Evolutionary conservation across 306 rosid genomes (phyloP).

Genomic region (Quillaja saponaria): DNA sequence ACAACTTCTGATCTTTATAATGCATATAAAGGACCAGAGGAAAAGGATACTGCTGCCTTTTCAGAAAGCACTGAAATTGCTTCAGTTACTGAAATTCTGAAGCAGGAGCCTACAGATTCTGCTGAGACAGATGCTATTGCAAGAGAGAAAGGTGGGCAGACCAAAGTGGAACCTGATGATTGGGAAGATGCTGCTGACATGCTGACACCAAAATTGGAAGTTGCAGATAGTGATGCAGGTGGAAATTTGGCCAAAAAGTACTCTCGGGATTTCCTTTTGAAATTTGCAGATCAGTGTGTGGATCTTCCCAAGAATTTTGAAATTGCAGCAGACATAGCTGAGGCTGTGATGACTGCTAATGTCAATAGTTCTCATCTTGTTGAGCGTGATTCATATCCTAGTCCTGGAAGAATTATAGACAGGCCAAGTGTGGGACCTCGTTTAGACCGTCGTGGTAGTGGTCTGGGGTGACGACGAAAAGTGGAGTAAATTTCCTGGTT

Average conservation of each 20-base stretch:
- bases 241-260: slow-evolving; percentile 58
- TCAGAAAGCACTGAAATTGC: slow-evolving; percentile 49
- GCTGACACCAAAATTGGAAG: slow-evolving; percentile 68
- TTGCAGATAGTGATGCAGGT: slow-evolving; percentile 48
- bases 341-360: slow-evolving; percentile 39
- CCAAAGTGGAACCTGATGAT: slow-evolving; percentile 77
- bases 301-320: slow-evolving; percentile 72
- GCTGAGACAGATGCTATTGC: slow-evolving; percentile 36
- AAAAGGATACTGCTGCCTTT: slow-evolving; percentile 53
- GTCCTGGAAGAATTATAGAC: slow-evolving; percentile 72
- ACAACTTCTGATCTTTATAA: slow-evolving; percentile 86
- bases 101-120: slow-evolving; percentile 44
- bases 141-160: slow-evolving; percentile 38
- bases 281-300: slow-evolving; percentile 57
- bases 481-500: slow-evolving; percentile 56
- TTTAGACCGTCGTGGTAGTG: slow-evolving; percentile 73
- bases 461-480: slow-evolving; percentile 64
- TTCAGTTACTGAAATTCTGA: slow-evolving; percentile 32
- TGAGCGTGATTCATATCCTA: slow-evolving; percentile 65
- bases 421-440: slow-evolving; percentile 58
- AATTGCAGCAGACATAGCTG: slow-evolving; percentile 48
- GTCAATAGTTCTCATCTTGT: slow-evolving; percentile 36
- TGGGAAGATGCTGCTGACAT: slow-evolving; percentile 98
- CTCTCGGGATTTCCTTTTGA: slow-evolving; percentile 86
- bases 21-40: slow-evolving; percentile 93